Evolutionary conservation across 202 grass and related monocot species (phyloP).

Genomic region (Setaria italica): DNA sequence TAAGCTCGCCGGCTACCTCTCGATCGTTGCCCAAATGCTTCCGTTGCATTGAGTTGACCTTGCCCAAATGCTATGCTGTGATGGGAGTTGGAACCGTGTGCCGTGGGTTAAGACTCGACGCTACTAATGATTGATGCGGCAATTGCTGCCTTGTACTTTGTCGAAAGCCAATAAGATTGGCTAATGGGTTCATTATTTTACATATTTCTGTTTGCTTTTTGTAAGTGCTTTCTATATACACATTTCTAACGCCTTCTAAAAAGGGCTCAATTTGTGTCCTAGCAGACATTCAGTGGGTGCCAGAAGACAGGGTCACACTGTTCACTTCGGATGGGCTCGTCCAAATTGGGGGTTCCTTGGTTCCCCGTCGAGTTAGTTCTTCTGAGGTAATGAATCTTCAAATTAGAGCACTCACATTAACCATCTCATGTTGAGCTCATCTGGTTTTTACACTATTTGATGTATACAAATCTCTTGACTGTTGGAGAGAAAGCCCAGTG

Average conservation of each 20-base stretch:
- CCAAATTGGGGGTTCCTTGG: constrained; percentile 86
- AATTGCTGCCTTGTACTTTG: background rate
- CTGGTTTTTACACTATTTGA: background rate
- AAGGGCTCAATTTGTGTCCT: constrained; percentile 14
- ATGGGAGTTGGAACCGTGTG: background rate
- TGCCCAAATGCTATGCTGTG: background rate
- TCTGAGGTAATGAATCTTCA: constrained; percentile 56
- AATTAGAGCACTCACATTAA: background rate
- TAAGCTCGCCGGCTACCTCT: constrained; percentile 27
- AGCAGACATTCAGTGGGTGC: constrained; percentile 87
- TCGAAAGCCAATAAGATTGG: background rate
- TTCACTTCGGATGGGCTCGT: constrained; percentile 93
- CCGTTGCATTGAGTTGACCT: background rate
- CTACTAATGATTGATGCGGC: background rate
- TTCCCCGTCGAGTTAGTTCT: constrained; percentile 62
- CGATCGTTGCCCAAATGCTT: background rate
- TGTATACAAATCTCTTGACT: background rate
- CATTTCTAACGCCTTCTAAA: background rate
- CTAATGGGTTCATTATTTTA: background rate
- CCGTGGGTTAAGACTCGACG: background rate
- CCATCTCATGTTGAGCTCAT: background rate
- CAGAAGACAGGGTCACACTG: constrained; percentile 80
- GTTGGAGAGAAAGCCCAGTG: background rate
- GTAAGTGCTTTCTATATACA: background rate
- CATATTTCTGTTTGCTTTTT: background rate